Base-by-base conservation (phyloP, 352 stramenopile species). In the Globisporangium camurandrum region DNA sequence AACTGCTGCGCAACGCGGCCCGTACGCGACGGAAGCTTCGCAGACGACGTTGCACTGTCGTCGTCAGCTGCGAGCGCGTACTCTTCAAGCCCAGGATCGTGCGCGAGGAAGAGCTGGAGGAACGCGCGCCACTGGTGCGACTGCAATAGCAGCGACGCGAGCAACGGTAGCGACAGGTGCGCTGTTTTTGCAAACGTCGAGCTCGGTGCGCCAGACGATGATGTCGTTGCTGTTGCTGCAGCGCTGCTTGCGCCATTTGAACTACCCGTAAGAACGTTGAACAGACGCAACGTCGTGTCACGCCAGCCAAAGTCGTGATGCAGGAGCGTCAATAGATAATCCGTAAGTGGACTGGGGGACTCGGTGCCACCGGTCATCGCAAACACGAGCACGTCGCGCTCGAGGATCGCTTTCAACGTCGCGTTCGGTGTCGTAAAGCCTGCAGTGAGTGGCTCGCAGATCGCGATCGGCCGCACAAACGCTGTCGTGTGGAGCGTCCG, bases 21-120 rank as follows among this genome's bases (percentile, higher is more conserved):
- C 12, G 67, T 84, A 37, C 64, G 66, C 11, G 78, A 87, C 9
- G 75, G 78, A 14, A 90, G 59, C 47, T 90, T 90, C 7, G 75
- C 75, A 1, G 64, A 66, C 0, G 46, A 50, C 0, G 57, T 42
- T 14, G 51, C 50, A 1, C 48, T n/a, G n/a, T n/a, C 58, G 9
- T 69, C 71, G 37, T 77, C 73, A 12, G 70, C 71, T 1, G 55
- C 59, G 3, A 86, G 49, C n/a, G 71, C 74, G 49, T 88, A 90
- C 61, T 90, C 74, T 62, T 86, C 73, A 2, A 90, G 51, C 11
- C 61, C 65, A 17, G 75, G 78, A 17, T 88, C 75, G 37, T 61
- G 56, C 5, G 55, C 48, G 12, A 86, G 59, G 11, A 75, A 79
- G 2, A 80, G 46, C 4, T 73, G 64, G 6, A 88, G 40, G 3